phyloP scores from a whole-genome alignment of 352 stramenopile genomes.

The Phytophthora pini region DNA sequence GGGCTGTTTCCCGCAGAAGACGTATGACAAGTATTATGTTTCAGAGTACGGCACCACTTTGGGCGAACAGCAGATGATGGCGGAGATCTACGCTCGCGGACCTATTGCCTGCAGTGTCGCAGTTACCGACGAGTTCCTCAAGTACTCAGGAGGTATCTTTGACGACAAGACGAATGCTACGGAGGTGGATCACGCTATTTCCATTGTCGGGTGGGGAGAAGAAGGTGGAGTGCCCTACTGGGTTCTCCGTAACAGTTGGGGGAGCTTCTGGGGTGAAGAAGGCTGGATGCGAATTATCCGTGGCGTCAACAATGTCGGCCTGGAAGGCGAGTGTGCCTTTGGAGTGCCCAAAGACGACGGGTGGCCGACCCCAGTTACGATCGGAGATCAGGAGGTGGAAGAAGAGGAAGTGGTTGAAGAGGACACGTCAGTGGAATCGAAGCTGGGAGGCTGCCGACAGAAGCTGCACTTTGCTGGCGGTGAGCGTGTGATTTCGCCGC shows the following conservation, averaged over 20 bases:
- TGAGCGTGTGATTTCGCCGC: conserved; percentile 71
- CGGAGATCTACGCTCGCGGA: conserved; percentile 96
- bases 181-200: conserved; percentile 92
- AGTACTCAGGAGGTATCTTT: conserved; percentile 96
- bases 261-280: conserved; percentile 95
- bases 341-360: conserved; percentile 86
- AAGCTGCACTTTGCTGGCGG: conserved; percentile 70
- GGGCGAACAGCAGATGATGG: conserved; percentile 94
- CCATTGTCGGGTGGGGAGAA: conserved; percentile 95
- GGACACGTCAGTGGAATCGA: conserved; percentile 23
- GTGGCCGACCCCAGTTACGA: conserved; percentile 62
- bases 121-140: conserved; percentile 85
- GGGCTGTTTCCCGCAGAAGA: conserved; percentile 89
- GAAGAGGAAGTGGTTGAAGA: conserved; percentile 31
- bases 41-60: conserved; percentile 94
- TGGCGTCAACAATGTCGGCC: conserved; percentile 93
- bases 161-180: conserved; percentile 88
- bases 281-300: conserved; percentile 95
- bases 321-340: conserved; percentile 95
- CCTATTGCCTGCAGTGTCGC: conserved; percentile 95
- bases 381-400: conserved; percentile 34
- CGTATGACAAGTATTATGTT: conserved; percentile 96
- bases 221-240: conserved; percentile 92
- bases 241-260: conserved; percentile 97
- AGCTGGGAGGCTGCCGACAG: conserved; percentile 59